Conservation (phyloP, 1,284 basidiomycete genomes). For the Microstroma glucosiphilum region DNA sequence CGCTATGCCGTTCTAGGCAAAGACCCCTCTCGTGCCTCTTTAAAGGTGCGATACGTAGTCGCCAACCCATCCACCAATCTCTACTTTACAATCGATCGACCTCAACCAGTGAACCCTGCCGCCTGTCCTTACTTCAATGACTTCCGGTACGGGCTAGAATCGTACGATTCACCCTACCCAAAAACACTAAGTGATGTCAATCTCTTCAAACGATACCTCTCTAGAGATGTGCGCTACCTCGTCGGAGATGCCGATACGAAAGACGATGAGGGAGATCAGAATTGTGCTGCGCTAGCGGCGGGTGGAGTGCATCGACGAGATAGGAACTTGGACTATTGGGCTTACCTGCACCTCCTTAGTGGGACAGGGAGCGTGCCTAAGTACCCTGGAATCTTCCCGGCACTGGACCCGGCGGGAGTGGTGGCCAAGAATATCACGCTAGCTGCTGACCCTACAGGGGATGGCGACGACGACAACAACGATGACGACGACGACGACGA, state of each 20-base stretch:
- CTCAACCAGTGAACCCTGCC: conserved; percentile 19
- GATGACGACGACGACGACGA: too few relatives aligned
- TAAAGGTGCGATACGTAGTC: conserved; percentile 30
- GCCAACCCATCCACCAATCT: conserved; percentile 32
- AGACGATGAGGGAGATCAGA: conserved; percentile 29
- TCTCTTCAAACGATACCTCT: conserved; percentile 25
- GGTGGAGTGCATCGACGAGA: conserved; percentile 25
- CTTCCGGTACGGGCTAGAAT: conserved; percentile 29
- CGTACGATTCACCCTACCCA: conserved; percentile 19
- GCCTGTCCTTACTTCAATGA: conserved; percentile 27
- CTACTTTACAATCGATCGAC: conserved; percentile 36
- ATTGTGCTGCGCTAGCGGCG: conserved; percentile 28
- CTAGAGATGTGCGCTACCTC: conserved; percentile 34
- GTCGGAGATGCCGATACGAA: conserved; percentile 25
- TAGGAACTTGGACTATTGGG: conserved; percentile 35
- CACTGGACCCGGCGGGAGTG: background rate
- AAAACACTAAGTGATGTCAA: background rate
- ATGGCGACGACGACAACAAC: too few relatives aligned
- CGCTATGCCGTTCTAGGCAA: conserved; percentile 30
- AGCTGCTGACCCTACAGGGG: too few relatives aligned
- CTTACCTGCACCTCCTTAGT: conserved; percentile 33
- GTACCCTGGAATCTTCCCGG: background rate
- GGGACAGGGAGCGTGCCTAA: background rate
- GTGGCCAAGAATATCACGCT: too few relatives aligned
- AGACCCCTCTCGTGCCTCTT: conserved; percentile 8